Percentiles rank a stretch among this genome's conserved stretches.
Evolutionary conservation across 2,329 filamentous ascomycete species (phyloP).

Genomic region (Sporothrix humicola): DNA sequence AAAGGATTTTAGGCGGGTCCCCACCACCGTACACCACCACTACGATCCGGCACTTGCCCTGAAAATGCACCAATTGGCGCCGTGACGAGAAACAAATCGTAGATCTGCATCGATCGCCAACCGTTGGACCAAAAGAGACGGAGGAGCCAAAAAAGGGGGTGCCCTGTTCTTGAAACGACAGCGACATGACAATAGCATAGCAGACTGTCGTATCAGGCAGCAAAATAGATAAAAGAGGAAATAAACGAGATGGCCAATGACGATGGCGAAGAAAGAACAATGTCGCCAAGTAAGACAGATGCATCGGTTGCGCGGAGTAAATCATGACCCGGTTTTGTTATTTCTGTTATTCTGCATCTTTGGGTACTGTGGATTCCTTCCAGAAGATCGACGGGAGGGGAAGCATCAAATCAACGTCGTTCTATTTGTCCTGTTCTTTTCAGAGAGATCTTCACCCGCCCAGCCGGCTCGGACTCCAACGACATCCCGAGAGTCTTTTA

Average conservation of each 20-base stretch:
- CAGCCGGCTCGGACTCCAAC: neutral
- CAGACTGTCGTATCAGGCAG: slow-evolving; percentile 1
- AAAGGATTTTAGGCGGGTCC: neutral
- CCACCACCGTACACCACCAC: neutral
- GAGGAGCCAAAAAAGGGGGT: neutral
- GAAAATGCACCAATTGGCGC: neutral
- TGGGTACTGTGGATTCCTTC: no score
- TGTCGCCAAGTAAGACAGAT: neutral
- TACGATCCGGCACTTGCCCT: slow-evolving; percentile 7
- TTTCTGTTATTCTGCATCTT: no score
- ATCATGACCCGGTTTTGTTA: neutral
- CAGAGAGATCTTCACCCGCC: neutral
- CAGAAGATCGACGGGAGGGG: neutral
- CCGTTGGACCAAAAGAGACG: neutral
- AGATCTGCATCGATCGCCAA: slow-evolving; percentile 1
- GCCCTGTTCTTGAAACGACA: neutral
- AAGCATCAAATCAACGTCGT: neutral
- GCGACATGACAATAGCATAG: neutral
- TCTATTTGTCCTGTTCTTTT: neutral
- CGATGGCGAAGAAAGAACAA: neutral
- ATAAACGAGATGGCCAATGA: neutral
- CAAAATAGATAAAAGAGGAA: neutral
- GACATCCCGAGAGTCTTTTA: neutral
- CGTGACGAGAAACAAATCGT: neutral
- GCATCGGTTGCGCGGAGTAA: neutral